A percentile compares a stretch with the other conserved stretches of the same genome.
Conservation (phyloP, 164 flowering plant genomes). For the Chimonanthus salicifolius region DNA sequence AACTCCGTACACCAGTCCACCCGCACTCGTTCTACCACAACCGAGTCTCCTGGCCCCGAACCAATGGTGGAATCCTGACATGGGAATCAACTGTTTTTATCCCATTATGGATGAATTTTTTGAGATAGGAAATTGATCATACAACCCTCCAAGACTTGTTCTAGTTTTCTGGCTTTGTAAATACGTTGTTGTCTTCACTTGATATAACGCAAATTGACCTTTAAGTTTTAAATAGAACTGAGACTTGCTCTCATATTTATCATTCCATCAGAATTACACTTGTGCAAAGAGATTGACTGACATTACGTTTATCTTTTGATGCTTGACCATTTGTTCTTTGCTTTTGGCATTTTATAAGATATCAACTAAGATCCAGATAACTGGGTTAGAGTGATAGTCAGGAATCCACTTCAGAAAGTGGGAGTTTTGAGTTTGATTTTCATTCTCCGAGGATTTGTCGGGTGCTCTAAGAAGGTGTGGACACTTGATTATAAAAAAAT, state of each 20-base stretch:
- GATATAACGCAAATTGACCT: not conserved
- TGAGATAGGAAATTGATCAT: not conserved
- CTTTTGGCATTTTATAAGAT: no score
- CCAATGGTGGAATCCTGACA: constrained; percentile 86
- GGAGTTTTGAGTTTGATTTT: no score
- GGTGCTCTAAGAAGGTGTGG: no score
- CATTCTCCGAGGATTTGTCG: no score
- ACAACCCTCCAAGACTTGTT: not conserved
- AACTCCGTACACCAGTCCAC: constrained; percentile 72
- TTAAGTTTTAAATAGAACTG: not conserved
- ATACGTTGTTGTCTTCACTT: not conserved
- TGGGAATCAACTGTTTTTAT: not conserved
- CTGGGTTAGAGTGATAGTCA: no score
- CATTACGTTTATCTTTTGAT: no score
- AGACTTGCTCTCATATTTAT: not conserved
- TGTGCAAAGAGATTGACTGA: not conserved
- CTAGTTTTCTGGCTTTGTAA: not conserved
- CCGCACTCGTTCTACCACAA: constrained; percentile 14
- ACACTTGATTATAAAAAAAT: no score
- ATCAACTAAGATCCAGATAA: no score
- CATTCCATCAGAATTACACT: not conserved
- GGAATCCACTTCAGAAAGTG: no score
- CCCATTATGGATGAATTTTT: no score
- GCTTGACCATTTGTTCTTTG: no score
- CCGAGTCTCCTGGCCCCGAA: constrained; percentile 59